These are phyloP conservation scores for Phytophthora ohioensis DNA, from an alignment of 352 stramenopile genomes.

Conservation along the genomic window DNA sequence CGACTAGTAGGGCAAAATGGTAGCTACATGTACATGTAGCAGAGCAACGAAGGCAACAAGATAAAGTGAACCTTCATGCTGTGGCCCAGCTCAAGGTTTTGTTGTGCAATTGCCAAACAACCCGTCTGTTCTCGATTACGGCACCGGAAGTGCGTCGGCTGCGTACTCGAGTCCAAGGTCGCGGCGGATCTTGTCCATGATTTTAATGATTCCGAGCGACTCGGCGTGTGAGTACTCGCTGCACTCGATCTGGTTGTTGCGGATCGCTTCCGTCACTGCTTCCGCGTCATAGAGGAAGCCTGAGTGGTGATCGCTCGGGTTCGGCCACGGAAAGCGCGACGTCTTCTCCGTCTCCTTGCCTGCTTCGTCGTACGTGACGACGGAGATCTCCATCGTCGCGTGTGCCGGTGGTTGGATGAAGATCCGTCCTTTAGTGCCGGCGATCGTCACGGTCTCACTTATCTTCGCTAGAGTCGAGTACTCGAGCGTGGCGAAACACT, in stretches of 20 bases:
- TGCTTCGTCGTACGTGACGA: slow-evolving; percentile 22
- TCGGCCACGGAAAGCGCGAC: slow-evolving; percentile 34
- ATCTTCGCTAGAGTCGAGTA: slow-evolving; percentile 74
- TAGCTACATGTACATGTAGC: too few species aligned
- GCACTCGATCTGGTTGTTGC: slow-evolving; percentile 47
- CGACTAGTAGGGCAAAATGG: too few species aligned
- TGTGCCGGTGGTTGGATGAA: slow-evolving; percentile 57
- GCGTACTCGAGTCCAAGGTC: slow-evolving; percentile 69
- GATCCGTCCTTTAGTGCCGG: slow-evolving; percentile 76
- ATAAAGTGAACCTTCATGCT: not conserved
- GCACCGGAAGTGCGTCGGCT: slow-evolving; percentile 41
- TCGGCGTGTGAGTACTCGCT: slow-evolving; percentile 70
- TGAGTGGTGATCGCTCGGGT: slow-evolving; percentile 15
- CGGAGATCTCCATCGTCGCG: slow-evolving; percentile 23
- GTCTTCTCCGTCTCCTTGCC: slow-evolving; percentile 22
- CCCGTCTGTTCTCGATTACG: too few species aligned
- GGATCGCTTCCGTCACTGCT: slow-evolving; percentile 68
- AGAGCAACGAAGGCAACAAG: not conserved
- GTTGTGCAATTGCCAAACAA: too few species aligned
- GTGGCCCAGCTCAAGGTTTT: too few species aligned
- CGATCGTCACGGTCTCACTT: slow-evolving; percentile 72
- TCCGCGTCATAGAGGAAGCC: slow-evolving; percentile 85
- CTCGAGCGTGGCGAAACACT: slow-evolving; percentile 62
- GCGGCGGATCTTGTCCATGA: slow-evolving; percentile 82
- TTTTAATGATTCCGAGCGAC: slow-evolving; percentile 63